Base-by-base conservation (phyloP, 805 yeast species). In the Candida maris region DNA sequence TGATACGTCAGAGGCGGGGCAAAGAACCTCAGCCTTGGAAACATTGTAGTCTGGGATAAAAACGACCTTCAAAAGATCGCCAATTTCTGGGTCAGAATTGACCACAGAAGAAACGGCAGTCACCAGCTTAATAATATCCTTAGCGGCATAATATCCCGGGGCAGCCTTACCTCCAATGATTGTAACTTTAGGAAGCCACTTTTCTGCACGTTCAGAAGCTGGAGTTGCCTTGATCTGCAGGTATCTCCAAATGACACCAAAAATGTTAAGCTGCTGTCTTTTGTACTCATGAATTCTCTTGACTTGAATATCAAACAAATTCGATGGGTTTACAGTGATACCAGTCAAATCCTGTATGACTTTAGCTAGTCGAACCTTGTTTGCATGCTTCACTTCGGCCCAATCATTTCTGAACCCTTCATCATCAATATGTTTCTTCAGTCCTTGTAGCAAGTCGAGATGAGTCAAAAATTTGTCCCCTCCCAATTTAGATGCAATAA, bases 131-230 rank as follows among this genome's bases (percentile, higher is more conserved):
- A 88, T 89, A 54, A 88, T 85, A 40, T 84, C 75, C 65, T 88
- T 88, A 41, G 97, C 97, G 79, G 88, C 85, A 67, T 85, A 88
- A 62, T 88, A 88, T 47, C 97, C 97, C n/a, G 97, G 97, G 8
- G 97, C 97, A 41, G 94, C 84, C 65, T 89, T 88, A 57, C 97
- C 97, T 48, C 97, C 97, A 61, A 89, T 79, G 42, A 88, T 75
- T 28, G 79, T 73, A 38, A 85, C 93, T 56, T 82, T 85, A 41
- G 96, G 81, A 41, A 77, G 73, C 59, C 73, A 78, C 53, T 76
- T 73, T 44, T 61, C 52, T 30, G 70, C 67, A 53, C 83, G 70
- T 62, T 86, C 82, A 38, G 74, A 75, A 7, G 73, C 67, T 23
- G 85, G 63, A 46, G 85, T 68, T 31, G 74, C 67, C 66, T 87